These are phyloP conservation scores for Neopestalotiopsis sp. DNA, from an alignment of 2,329 filamentous ascomycete genomes.

Conservation along the genomic window DNA sequence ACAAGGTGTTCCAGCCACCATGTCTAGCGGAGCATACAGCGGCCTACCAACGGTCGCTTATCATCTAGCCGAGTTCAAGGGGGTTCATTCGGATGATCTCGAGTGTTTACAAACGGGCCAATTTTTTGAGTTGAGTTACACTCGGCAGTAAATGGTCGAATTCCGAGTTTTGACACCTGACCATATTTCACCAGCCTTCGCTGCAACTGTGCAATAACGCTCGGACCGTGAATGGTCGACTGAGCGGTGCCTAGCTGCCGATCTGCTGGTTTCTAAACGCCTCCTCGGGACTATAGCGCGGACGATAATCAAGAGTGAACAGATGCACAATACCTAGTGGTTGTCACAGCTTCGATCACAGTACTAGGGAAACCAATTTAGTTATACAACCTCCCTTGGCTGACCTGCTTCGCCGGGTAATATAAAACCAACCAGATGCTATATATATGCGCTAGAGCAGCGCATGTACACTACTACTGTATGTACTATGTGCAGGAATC, in stretches of 20 bases:
- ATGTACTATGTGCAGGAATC: not conserved
- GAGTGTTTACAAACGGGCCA: not conserved
- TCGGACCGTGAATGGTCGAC: not conserved
- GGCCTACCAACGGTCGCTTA: not conserved
- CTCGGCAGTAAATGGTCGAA: not conserved
- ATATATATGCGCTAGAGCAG: not conserved
- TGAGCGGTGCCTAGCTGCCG: slow-evolving; percentile 4
- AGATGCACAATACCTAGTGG: not conserved
- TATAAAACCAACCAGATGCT: not conserved
- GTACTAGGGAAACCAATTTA: not conserved
- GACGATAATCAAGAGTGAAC: not conserved
- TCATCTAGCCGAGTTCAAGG: not conserved
- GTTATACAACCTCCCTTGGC: not conserved
- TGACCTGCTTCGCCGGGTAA: not conserved
- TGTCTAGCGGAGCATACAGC: not conserved
- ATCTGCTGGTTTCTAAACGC: not conserved
- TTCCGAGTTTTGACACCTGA: slow-evolving; percentile 1
- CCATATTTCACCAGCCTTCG: not conserved
- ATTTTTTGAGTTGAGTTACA: slow-evolving; percentile 1
- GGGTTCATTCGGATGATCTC: not conserved
- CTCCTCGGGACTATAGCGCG: not conserved
- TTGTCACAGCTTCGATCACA: not conserved
- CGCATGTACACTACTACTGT: not conserved
- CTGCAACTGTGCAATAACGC: slow-evolving; percentile 6
- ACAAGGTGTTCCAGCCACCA: not conserved